phyloP scores from a whole-genome alignment of 148 eudicot genomes.

The Arctostaphylos glauca region DNA sequence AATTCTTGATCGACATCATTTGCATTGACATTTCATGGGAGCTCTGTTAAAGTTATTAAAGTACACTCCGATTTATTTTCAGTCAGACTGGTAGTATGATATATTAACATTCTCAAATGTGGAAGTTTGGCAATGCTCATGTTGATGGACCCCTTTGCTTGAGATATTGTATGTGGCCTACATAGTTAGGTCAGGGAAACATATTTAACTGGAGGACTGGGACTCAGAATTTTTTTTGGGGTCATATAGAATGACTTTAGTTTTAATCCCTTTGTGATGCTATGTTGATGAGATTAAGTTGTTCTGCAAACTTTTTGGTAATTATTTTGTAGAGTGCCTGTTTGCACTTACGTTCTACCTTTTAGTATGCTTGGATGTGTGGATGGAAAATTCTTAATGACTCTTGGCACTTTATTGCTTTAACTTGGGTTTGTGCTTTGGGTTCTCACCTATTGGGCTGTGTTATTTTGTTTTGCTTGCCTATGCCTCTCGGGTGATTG shows the following conservation, averaged over 20 bases:
- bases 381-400: background rate
- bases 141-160: background rate
- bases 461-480: background rate
- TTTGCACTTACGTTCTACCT: background rate
- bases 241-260: background rate
- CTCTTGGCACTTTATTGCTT: background rate
- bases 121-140: background rate
- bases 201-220: background rate
- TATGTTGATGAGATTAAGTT: background rate
- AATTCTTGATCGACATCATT: background rate
- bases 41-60: background rate
- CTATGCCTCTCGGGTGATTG: background rate
- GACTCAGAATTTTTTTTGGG: background rate
- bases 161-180: background rate
- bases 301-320: background rate
- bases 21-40: background rate
- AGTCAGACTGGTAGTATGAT: background rate
- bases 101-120: background rate
- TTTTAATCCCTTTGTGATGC: background rate
- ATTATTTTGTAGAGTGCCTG: background rate
- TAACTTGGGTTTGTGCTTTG: background rate
- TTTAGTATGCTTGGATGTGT: background rate
- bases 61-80: background rate
- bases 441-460: background rate
- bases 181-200: background rate